Evolutionary conservation across 768 basidiomycete species (phyloP).

Genomic region (Psilocybe sp.): DNA sequence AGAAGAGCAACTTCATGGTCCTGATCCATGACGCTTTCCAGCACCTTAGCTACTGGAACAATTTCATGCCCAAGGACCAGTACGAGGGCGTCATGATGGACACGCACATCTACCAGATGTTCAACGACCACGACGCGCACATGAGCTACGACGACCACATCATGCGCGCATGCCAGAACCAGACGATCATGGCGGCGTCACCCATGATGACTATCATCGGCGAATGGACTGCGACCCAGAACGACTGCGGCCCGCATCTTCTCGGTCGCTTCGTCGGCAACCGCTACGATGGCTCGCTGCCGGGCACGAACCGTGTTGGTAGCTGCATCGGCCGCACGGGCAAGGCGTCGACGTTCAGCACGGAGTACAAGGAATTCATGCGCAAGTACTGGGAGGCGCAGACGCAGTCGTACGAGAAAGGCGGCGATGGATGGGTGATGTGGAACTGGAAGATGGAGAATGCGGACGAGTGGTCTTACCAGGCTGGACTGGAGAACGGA

Average conservation of each 20-base stretch:
- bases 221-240: slow-evolving; percentile 79
- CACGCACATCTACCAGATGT: slow-evolving; percentile 78
- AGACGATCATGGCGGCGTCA: slow-evolving; percentile 42
- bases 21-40: slow-evolving; percentile 80
- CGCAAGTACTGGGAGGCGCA: slow-evolving; percentile 84
- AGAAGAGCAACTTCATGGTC: slow-evolving; percentile 59
- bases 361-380: slow-evolving; percentile 76
- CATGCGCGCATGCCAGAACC: slow-evolving; percentile 46
- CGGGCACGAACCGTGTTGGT: slow-evolving; percentile 65
- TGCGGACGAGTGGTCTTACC: slow-evolving; percentile 89
- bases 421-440: slow-evolving; percentile 65
- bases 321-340: slow-evolving; percentile 74
- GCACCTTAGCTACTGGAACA: slow-evolving; percentile 62
- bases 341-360: slow-evolving; percentile 64
- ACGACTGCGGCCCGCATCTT: slow-evolving; percentile 75
- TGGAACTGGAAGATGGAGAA: slow-evolving; percentile 85
- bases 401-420: slow-evolving; percentile 65
- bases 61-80: slow-evolving; percentile 48
- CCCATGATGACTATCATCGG: slow-evolving; percentile 81
- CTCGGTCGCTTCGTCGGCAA: slow-evolving; percentile 76
- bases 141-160: slow-evolving; percentile 54
- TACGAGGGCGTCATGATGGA: slow-evolving; percentile 73
- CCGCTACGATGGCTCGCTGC: slow-evolving; percentile 61
- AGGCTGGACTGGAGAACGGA: slow-evolving; percentile 73
- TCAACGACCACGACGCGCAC: slow-evolving; percentile 43